Conservation (phyloP, 2,329 filamentous ascomycete genomes). For the Trichoderma sp. region DNA sequence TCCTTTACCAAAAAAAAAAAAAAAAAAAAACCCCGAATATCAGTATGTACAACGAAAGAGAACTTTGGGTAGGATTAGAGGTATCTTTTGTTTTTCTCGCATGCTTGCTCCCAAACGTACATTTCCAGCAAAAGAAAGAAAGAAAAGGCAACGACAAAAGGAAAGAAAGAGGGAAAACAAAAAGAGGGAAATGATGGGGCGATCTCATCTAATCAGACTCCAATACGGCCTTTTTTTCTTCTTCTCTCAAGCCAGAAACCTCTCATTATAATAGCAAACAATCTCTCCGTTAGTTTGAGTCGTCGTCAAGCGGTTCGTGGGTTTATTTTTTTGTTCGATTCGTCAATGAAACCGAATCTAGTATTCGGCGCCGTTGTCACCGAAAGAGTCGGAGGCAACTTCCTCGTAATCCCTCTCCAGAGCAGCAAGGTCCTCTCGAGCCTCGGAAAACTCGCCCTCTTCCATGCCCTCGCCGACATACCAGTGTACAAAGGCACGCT, state of each 20-base stretch:
- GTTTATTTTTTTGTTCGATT: not conserved
- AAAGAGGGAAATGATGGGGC: constrained; percentile 20
- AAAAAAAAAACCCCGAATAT: not conserved
- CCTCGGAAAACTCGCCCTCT: constrained; percentile 85
- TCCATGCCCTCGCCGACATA: constrained; percentile 90
- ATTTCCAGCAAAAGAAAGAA: constrained; percentile 8
- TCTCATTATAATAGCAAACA: not conserved
- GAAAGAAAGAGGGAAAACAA: not conserved
- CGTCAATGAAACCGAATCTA: constrained; percentile 43
- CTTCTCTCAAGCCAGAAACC: constrained; percentile 18
- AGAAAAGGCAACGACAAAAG: not conserved
- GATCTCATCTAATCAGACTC: constrained; percentile 12
- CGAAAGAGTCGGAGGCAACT: constrained; percentile 69
- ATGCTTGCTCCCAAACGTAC: constrained; percentile 30
- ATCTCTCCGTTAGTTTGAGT: not conserved
- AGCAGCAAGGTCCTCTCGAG: constrained; percentile 79
- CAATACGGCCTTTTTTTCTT: not conserved
- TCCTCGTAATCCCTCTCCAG: constrained; percentile 86
- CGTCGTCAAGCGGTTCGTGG: not conserved
- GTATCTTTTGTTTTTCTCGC: constrained; percentile 30
- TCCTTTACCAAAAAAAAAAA: not conserved
- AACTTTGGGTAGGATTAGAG: constrained; percentile 6
- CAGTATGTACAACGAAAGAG: constrained; percentile 9
- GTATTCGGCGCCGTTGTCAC: constrained; percentile 72
- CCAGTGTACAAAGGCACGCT: constrained; percentile 74